A percentile compares a stretch with the other conserved stretches of the same genome.
These are phyloP conservation scores for Cydonia oblonga DNA, from an alignment of 331 rosid genomes.

Conservation along the genomic window DNA sequence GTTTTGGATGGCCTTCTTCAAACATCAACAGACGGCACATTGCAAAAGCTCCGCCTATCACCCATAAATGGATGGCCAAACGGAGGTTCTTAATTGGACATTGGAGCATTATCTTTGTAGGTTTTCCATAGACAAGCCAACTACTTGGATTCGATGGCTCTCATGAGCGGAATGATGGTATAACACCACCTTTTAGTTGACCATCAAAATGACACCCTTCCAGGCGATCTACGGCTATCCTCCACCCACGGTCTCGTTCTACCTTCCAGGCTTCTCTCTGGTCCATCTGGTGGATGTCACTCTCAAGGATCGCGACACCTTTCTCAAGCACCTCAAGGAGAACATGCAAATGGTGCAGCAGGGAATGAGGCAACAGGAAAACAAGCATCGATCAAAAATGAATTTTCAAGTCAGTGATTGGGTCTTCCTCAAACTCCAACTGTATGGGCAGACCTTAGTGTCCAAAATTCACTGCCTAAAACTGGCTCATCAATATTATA, in stretches of 20 bases:
- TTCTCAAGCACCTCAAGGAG: neutral
- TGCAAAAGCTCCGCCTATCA: too few relatives aligned
- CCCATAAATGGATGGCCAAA: too few relatives aligned
- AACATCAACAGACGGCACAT: too few relatives aligned
- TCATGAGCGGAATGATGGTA: neutral
- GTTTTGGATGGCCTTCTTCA: neutral
- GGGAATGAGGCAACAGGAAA: accelerated
- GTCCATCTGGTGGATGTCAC: neutral
- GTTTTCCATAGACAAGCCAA: neutral
- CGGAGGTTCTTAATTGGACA: too few relatives aligned
- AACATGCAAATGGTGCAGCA: too few relatives aligned
- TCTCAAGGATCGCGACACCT: accelerated
- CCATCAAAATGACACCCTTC: neutral
- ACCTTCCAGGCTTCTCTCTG: neutral
- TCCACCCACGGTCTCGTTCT: accelerated
- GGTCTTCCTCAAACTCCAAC: too few relatives aligned
- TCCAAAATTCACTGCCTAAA: too few relatives aligned
- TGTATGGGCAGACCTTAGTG: too few relatives aligned
- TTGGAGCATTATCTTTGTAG: neutral
- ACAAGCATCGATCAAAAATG: accelerated
- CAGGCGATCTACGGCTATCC: neutral
- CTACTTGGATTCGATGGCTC: neutral
- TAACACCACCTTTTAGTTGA: neutral
- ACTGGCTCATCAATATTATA: too few relatives aligned
- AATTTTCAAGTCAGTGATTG: too few relatives aligned